Base-by-base conservation (phyloP, 1,284 basidiomycete genomes). In the Athelia sp. region DNA sequence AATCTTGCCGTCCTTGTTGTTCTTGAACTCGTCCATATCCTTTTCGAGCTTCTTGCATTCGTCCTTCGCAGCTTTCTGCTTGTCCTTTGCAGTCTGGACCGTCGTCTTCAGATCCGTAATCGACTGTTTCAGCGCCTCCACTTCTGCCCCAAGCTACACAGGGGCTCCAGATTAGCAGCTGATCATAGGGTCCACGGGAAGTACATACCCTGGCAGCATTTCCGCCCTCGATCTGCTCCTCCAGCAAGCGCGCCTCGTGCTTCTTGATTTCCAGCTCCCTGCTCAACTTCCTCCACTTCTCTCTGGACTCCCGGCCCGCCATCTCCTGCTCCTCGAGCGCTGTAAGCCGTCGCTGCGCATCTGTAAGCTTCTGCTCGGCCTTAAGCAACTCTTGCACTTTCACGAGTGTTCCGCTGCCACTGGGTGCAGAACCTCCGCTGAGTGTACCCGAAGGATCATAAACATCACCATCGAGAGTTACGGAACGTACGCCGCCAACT, bases 11-110 rank as follows among this genome's bases (percentile, higher is more conserved):
- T 98, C 96, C 67, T 98, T 97, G 74, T 99, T 95, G 66, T 93
- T 87, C 73, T 97, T 95, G 73, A 99, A 98, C 73, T 99, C 97
- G 48, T 83, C 84, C 93, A 99, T 98, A 65, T 99, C 97, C 62
- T 87, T 87, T 69, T 98, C 90, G 22, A 98, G 82, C 56, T 87
- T 89, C 70, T 85, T 85, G 62, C 83, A 82, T 54, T 98, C 94
- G 0, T 76, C 82, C 48, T 84, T 72, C 0, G 93, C 91, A 2
- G 73, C 76, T 57, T 81, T 81, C 63, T 96, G 89, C 61, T 90
- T 89, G 50, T 83, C 75, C 62, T 87, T 84, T 4, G 92, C 86
- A 0, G 69, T 69, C 49, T 82, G 69, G 26, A 93, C 75, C 1
- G 84, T 79, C 15, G 70, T 67, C 49, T 82, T 80, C n/a, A 96